Conservation (phyloP, 2,329 filamentous ascomycete genomes). For the Talaromyces islandicus region DNA sequence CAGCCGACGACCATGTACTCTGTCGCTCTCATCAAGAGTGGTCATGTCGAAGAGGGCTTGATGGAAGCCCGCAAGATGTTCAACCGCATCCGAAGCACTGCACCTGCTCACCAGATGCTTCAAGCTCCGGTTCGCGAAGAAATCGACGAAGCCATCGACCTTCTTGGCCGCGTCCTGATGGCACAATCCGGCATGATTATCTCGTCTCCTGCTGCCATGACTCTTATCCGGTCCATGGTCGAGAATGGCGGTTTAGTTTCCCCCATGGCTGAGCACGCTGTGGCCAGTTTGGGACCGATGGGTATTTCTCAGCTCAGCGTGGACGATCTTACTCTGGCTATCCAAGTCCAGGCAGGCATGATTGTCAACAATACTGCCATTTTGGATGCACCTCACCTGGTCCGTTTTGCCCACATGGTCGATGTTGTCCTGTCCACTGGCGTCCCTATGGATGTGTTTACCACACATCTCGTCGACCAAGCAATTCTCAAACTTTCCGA, state of each 20-base stretch:
- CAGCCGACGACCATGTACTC: slow-evolving; percentile 89
- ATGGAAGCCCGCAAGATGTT: slow-evolving; percentile 81
- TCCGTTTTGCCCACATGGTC: slow-evolving; percentile 57
- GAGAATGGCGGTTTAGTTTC: slow-evolving; percentile 59
- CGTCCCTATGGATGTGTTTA: slow-evolving; percentile 50
- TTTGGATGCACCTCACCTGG: slow-evolving; percentile 52
- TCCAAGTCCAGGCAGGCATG: slow-evolving; percentile 54
- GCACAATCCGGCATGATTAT: slow-evolving; percentile 47
- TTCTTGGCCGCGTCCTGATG: slow-evolving; percentile 52
- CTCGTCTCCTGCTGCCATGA: slow-evolving; percentile 51
- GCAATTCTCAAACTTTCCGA: slow-evolving; percentile 49
- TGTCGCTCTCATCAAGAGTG: slow-evolving; percentile 78
- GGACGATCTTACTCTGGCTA: slow-evolving; percentile 50
- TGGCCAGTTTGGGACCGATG: slow-evolving; percentile 56
- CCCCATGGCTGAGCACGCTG: slow-evolving; percentile 54
- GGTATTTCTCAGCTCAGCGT: slow-evolving; percentile 51
- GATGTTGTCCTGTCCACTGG: slow-evolving; percentile 51
- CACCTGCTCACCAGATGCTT: slow-evolving; percentile 42
- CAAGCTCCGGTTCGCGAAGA: slow-evolving; percentile 62
- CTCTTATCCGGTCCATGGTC: slow-evolving; percentile 58
- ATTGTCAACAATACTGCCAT: slow-evolving; percentile 34
- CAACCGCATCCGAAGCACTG: slow-evolving; percentile 64
- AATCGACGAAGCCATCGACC: slow-evolving; percentile 79
- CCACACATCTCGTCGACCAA: slow-evolving; percentile 53
- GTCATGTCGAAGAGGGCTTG: slow-evolving; percentile 75